A percentile compares a stretch with the other conserved stretches of the same genome.
Evolutionary conservation across 2,329 filamentous ascomycete species (phyloP).

Genomic region (Fusarium hostae): DNA sequence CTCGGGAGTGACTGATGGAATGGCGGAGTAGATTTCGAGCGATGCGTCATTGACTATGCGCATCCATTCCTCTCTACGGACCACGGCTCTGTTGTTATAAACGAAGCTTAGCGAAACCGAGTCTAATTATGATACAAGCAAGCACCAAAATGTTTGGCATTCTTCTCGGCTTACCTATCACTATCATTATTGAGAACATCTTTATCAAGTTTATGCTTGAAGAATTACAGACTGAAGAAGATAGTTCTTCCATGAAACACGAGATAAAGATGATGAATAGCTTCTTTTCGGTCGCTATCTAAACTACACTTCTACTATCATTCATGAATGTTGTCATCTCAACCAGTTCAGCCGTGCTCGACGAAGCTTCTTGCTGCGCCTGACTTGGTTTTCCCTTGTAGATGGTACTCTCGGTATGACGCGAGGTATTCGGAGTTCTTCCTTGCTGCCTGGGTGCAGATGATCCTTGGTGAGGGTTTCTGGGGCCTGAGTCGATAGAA

Average conservation of each 20-base stretch:
- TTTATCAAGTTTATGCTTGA: background rate
- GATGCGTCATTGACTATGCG: background rate
- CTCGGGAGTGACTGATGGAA: background rate
- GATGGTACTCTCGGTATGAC: background rate
- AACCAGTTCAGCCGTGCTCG: constrained; percentile 3
- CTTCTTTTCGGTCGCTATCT: accelerated
- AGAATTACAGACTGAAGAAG: background rate
- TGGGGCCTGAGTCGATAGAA: background rate
- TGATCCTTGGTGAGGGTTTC: background rate
- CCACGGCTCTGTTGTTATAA: accelerated
- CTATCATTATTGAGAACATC: no score
- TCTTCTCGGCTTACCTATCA: no score
- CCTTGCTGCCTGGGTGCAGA: background rate
- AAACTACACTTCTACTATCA: background rate
- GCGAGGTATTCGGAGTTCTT: background rate
- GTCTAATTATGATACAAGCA: accelerated
- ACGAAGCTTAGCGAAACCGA: accelerated
- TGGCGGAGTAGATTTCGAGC: background rate
- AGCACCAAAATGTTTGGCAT: accelerated
- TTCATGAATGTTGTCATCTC: constrained; percentile 2
- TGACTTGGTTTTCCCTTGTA: background rate
- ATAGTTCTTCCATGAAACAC: accelerated
- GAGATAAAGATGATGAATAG: background rate
- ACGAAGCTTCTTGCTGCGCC: background rate
- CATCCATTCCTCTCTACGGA: background rate